Base-by-base conservation (phyloP, 441 rosid genomes). In the Gossypium aridum region DNA sequence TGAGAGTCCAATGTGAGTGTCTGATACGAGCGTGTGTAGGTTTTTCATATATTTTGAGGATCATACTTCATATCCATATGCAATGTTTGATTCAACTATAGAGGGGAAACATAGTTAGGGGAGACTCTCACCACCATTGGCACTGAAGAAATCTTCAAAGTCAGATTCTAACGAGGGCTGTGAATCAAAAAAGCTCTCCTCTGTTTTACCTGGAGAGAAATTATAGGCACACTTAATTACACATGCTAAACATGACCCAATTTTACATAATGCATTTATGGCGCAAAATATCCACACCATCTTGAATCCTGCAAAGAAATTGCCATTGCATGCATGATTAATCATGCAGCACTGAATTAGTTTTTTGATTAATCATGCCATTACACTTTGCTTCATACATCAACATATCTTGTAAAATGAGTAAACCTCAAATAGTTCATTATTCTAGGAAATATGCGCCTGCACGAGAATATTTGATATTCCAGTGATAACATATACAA, bases 111-210 rank as follows among this genome's bases (percentile, higher is more conserved):
- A 7, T 62, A 31, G 39, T 17, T 31, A 72, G 12, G 67, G 59
- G 6, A 75, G 64, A 31, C 37, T n/a, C 81, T 76, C 65, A 88
- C 94, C 92, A 7, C 91, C 87, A 80, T 83, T 75, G 59, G 86
- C 86, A 77, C 94, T 88, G 78, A 80, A 77, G 74, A 77, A 88
- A 73, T 88, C 91, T 82, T 90, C 94, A 67, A 78, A 72, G 72
- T 88, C 94, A 28, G 94, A 90, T 0, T 88, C 94, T 59, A 88
- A 51, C 87, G 87, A 83, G 10, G 86, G 70, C 23, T 82, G 82
- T 23, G 94, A 83, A 77, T 90, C 94, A 14, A 90, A 88, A 70
- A 79, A 88, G 19, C 66, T 74, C 47, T 87, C 89, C 64, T 25
- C 37, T 17, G 81, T 83, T 67, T 65, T 75, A 47, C 47, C 91